Percentiles rank a stretch among this genome's conserved stretches.
phyloP scores from a whole-genome alignment of 2,329 filamentous ascomycete species.

The Paecilomyces formosus region DNA sequence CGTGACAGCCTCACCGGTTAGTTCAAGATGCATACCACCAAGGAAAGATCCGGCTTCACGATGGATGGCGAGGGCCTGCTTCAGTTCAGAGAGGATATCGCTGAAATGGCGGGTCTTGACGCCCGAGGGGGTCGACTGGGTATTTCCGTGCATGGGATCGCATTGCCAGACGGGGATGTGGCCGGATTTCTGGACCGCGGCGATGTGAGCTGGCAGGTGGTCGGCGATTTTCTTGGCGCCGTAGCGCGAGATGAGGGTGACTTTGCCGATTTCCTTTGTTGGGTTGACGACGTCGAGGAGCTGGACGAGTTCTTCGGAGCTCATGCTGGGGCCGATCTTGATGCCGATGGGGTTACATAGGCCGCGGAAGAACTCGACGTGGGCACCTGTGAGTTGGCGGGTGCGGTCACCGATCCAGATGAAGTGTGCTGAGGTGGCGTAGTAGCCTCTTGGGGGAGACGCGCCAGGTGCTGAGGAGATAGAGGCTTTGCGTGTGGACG shows the following conservation, averaged over 20 bases:
- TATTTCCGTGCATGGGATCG: slow-evolving; percentile 94
- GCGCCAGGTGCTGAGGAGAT: slow-evolving; percentile 14
- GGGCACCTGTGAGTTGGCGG: slow-evolving; percentile 82
- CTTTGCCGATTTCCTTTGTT: slow-evolving; percentile 72
- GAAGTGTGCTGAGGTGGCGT: slow-evolving; percentile 93
- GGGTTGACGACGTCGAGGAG: slow-evolving; percentile 86
- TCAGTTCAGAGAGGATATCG: slow-evolving; percentile 82
- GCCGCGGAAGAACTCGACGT: slow-evolving; percentile 96
- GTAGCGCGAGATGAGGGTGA: slow-evolving; percentile 94
- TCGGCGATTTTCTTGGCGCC: slow-evolving; percentile 68
- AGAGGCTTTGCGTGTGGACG: slow-evolving; percentile 10
- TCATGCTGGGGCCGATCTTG: slow-evolving; percentile 87
- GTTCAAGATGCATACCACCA: slow-evolving; percentile 87
- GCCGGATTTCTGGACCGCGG: slow-evolving; percentile 73
- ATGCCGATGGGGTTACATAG: slow-evolving; percentile 94
- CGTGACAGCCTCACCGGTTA: slow-evolving; percentile 92
- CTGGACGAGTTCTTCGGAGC: slow-evolving; percentile 63
- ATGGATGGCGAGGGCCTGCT: slow-evolving; percentile 77
- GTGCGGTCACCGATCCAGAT: slow-evolving; percentile 98
- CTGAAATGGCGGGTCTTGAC: slow-evolving; percentile 91
- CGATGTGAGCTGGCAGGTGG: slow-evolving; percentile 77
- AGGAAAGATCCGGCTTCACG: slow-evolving; percentile 76
- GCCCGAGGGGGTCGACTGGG: slow-evolving; percentile 59
- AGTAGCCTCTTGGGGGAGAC: slow-evolving; percentile 57
- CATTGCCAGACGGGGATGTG: slow-evolving; percentile 89